A percentile compares a stretch with the other conserved stretches of the same genome.
Conservation (phyloP, 1,284 basidiomycete genomes). For the Leccinum pallidistipes region DNA sequence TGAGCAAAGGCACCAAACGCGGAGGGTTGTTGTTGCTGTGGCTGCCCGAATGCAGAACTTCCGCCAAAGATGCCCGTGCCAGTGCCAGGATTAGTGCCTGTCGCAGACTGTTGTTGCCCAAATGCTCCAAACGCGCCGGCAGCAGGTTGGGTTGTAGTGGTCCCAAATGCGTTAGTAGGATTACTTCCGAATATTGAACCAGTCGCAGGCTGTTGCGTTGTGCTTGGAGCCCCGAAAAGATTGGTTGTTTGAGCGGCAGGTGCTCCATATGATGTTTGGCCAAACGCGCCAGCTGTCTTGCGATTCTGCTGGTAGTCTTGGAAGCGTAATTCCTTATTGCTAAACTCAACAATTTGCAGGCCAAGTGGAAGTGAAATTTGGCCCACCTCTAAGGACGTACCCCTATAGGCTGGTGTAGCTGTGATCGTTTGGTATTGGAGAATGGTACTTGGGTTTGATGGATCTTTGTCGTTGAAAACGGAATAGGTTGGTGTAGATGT, state of each 20-base stretch:
- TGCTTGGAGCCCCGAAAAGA: constrained; percentile 44
- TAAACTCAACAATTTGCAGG: constrained; percentile 1
- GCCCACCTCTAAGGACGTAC: constrained; percentile 70
- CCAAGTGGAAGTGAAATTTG: constrained; percentile 5
- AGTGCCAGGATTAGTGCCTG: constrained; percentile 26
- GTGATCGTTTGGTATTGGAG: constrained; percentile 73
- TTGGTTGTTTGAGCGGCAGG: constrained; percentile 26
- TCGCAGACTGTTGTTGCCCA: constrained; percentile 28
- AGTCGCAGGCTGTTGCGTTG: constrained; percentile 36
- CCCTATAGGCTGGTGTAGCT: constrained; percentile 68
- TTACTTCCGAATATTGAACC: constrained; percentile 34
- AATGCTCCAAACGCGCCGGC: constrained; percentile 33
- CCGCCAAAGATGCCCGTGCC: constrained; percentile 39
- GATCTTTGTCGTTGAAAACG: constrained; percentile 60
- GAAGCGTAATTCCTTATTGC: constrained; percentile 60
- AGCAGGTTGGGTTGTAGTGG: constrained; percentile 27
- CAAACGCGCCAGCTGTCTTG: constrained; percentile 60
- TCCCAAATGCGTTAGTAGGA: constrained; percentile 39
- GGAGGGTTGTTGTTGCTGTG: constrained; percentile 27
- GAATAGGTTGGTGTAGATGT: constrained; percentile 59
- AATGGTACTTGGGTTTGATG: constrained; percentile 38
- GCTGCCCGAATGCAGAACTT: constrained; percentile 38
- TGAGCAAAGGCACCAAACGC: constrained; percentile 44
- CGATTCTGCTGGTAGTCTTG: constrained; percentile 78
- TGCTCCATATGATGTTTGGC: constrained; percentile 39